phyloP scores from a whole-genome alignment of 1,284 basidiomycete genomes.

The Vanrija pseudolonga region DNA sequence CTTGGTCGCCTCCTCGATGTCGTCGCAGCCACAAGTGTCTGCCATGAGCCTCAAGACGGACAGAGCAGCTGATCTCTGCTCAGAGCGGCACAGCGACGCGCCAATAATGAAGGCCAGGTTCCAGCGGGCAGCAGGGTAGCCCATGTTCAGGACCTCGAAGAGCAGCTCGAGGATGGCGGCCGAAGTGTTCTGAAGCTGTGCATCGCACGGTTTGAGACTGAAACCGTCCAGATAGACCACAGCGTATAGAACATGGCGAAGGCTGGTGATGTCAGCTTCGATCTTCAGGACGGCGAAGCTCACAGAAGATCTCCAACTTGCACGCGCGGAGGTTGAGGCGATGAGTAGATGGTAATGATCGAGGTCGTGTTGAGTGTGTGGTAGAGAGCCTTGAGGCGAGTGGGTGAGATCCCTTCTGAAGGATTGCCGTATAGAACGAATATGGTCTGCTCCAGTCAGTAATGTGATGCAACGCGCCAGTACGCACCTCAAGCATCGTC shows the following conservation, averaged over 20 bases:
- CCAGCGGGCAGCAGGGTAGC: slow-evolving; percentile 10
- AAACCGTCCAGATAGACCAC: slow-evolving; percentile 10
- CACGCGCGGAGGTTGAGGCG: slow-evolving; percentile 8
- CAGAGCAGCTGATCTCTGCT: too few species aligned
- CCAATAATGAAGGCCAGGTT: slow-evolving; percentile 8
- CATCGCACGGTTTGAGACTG: neutral
- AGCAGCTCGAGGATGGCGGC: slow-evolving; percentile 13
- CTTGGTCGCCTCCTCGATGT: too few species aligned
- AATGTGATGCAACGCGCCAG: too few species aligned
- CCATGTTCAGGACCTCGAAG: slow-evolving; percentile 8
- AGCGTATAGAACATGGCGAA: slow-evolving; percentile 5
- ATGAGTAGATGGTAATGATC: slow-evolving; percentile 10
- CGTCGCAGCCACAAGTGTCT: too few species aligned
- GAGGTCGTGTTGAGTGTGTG: slow-evolving; percentile 1
- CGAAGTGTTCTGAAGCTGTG: neutral
- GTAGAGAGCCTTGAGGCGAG: slow-evolving; percentile 2
- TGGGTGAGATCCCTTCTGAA: neutral
- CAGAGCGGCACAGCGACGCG: neutral
- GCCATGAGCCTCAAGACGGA: too few species aligned
- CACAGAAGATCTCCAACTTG: slow-evolving; percentile 10
- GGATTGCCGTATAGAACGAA: neutral
- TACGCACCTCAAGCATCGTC: neutral
- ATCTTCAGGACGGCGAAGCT: too few species aligned
- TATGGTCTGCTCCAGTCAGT: neutral
- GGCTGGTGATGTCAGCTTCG: too few species aligned